Evolutionary conservation across 2,329 filamentous ascomycete species (phyloP).

Genomic region (Pseudogymnoascus sp.): DNA sequence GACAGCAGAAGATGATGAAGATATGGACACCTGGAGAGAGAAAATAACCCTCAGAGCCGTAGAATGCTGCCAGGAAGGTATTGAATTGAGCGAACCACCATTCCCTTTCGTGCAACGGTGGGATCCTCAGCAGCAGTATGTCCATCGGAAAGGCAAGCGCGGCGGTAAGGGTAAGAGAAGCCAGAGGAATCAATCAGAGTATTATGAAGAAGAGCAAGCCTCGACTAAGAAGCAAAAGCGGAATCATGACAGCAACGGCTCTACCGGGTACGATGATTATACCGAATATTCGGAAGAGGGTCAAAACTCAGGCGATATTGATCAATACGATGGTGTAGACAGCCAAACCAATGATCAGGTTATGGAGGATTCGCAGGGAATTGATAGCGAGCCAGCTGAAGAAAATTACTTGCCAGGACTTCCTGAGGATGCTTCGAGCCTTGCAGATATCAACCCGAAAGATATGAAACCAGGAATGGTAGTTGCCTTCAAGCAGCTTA

Average conservation of each 20-base stretch:
- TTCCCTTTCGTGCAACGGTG: constrained; percentile 88
- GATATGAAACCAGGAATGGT: constrained; percentile 52
- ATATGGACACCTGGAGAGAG: constrained; percentile 59
- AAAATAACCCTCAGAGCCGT: constrained; percentile 71
- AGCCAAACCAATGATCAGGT: constrained; percentile 18
- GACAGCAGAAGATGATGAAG: constrained; percentile 24
- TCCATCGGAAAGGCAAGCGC: constrained; percentile 35
- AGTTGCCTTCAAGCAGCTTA: constrained; percentile 60
- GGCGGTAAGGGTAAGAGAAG: constrained; percentile 44
- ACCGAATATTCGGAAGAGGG: constrained; percentile 25
- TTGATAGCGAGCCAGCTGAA: constrained; percentile 38
- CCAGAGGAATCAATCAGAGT: constrained; percentile 33
- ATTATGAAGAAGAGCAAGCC: constrained; percentile 32
- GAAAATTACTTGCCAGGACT: constrained; percentile 58
- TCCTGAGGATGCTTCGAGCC: constrained; percentile 46
- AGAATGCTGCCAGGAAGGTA: constrained; percentile 68
- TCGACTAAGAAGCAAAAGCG: constrained; percentile 45
- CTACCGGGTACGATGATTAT: constrained; percentile 36
- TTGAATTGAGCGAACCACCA: constrained; percentile 66
- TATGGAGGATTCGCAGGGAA: constrained; percentile 20
- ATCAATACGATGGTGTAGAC: constrained; percentile 21
- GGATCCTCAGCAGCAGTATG: constrained; percentile 64
- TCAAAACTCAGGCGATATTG: constrained; percentile 27
- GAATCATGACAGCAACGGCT: constrained; percentile 34
- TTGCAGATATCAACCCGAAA: constrained; percentile 43